Evolutionary conservation across 2,329 filamentous ascomycete genomes (phyloP).

Genomic region (Ustulina deusta): DNA sequence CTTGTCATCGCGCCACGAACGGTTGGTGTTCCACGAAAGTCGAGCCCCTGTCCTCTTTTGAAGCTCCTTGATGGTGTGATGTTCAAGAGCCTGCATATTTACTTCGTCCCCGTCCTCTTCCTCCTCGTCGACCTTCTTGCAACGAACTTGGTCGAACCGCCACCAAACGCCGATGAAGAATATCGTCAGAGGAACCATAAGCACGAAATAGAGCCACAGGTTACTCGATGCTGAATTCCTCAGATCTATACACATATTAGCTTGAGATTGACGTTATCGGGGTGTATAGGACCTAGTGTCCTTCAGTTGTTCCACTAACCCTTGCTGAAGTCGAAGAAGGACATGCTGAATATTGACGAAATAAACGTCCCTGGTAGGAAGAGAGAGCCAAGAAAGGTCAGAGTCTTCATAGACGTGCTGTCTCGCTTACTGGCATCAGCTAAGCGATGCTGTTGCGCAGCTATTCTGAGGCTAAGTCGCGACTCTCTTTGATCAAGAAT

Average conservation of each 20-base stretch:
- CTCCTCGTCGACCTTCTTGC: conserved; percentile 14
- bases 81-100: conserved; percentile 20
- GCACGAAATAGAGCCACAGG: conserved; percentile 25
- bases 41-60: conserved; percentile 17
- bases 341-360: conserved; percentile 33
- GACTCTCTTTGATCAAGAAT: conserved; percentile 53
- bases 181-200: conserved; percentile 15
- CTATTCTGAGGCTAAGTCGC: conserved; percentile 51
- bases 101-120: conserved; percentile 7
- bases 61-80: conserved; percentile 15
- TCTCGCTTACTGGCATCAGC: conserved; percentile 42
- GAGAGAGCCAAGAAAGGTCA: conserved; percentile 33
- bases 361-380: conserved; percentile 39
- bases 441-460: conserved; percentile 42
- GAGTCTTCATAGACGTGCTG: conserved; percentile 47
- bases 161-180: conserved; percentile 18
- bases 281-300: background rate
- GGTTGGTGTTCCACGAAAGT: conserved; percentile 15
- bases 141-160: conserved; percentile 3
- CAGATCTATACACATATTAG: conserved; percentile 7
- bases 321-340: conserved; percentile 31
- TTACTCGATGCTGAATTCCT: conserved; percentile 13
- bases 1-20: background rate
- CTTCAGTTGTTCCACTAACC: conserved; percentile 4
- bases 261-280: background rate